Evolutionary conservation across 306 rosid species (phyloP), one percentile per base, ranked within the genome.

Genomic region (Alnus rubra): DNA sequence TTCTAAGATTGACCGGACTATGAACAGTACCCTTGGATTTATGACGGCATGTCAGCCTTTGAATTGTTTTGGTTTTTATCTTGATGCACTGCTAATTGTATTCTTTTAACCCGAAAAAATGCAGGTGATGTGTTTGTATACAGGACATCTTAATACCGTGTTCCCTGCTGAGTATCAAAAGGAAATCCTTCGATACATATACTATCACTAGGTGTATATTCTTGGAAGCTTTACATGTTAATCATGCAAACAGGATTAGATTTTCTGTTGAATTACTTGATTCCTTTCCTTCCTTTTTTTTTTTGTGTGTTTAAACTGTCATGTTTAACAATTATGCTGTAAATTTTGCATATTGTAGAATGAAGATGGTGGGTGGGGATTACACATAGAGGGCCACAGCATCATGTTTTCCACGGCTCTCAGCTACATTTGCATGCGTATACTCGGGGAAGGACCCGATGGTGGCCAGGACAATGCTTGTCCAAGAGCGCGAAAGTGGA

Each of bases 101-200:
- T 48, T 48, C 2, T 48, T 49, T 49, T 9, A 48, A 10, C 52
- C 52, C 14, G 3, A 48, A 16, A 82, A 63, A 79, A 1, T 48
- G 80, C 84, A 93, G 94, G 92, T 93, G 0, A 87, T 91, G 33
- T 85, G 89, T 75, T 4, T 86, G 44, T 89, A 89, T 39, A 91
- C 88, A 1, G 91, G 93, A 0, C 89, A 89, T 73, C 88, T 93
- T 23, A 84, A 91, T 11, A 73, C 74, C 0, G 79, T 91, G 0
- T 87, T 91, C 31, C 58, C 85, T 7, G 4, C 55, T 10, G 91
- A 89, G 69, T 59, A 88, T 73, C 82, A 63, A 1, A 91, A 80
- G 71, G 94, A 93, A 75, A 91, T 91, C 77, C 88, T 93, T 7
- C 91, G 93, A 15, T 16, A 62, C 3, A 62, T 62, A 62, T 62